These are phyloP conservation scores for Leucosporidium scottii DNA, from an alignment of 768 basidiomycete species.

Conservation along the genomic window DNA sequence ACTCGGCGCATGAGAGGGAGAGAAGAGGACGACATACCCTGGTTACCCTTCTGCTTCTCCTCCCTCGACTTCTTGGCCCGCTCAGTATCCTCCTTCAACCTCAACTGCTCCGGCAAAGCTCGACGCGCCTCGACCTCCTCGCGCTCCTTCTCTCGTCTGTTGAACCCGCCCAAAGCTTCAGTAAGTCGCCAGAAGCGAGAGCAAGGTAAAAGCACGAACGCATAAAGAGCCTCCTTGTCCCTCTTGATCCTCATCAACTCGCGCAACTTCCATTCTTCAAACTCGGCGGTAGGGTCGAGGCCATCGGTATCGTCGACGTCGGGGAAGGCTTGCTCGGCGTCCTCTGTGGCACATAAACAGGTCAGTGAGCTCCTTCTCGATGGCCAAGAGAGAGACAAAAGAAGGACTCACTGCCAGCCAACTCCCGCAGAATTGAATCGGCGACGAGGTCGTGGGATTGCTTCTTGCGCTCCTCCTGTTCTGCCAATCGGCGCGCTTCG, in stretches of 20 bases:
- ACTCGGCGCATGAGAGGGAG: slow-evolving; percentile 45
- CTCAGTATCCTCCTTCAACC: slow-evolving; percentile 85
- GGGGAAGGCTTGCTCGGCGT: slow-evolving; percentile 71
- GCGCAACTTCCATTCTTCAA: slow-evolving; percentile 83
- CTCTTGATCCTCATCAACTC: neutral
- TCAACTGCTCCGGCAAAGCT: slow-evolving; percentile 85
- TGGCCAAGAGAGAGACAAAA: neutral
- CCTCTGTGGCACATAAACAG: slow-evolving; percentile 54
- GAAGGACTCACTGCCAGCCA: slow-evolving; percentile 72
- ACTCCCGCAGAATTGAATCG: slow-evolving; percentile 82
- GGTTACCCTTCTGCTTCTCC: slow-evolving; percentile 52
- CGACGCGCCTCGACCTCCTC: slow-evolving; percentile 87
- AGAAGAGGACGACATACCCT: slow-evolving; percentile 15
- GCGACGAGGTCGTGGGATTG: slow-evolving; percentile 89
- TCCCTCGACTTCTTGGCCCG: slow-evolving; percentile 71
- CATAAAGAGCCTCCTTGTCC: slow-evolving; percentile 62
- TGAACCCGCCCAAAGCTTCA: neutral
- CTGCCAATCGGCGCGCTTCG: slow-evolving; percentile 59
- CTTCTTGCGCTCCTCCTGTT: slow-evolving; percentile 73
- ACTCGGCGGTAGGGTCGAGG: slow-evolving; percentile 77
- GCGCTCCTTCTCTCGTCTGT: slow-evolving; percentile 65
- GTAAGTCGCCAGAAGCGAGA: neutral
- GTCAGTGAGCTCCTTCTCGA: neutral
- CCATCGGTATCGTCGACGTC: slow-evolving; percentile 96
- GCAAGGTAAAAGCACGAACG: slow-evolving; percentile 17